phyloP scores from a whole-genome alignment of 225 moss, liverwort and hornwort species.

The Sphagnum tenellum region DNA sequence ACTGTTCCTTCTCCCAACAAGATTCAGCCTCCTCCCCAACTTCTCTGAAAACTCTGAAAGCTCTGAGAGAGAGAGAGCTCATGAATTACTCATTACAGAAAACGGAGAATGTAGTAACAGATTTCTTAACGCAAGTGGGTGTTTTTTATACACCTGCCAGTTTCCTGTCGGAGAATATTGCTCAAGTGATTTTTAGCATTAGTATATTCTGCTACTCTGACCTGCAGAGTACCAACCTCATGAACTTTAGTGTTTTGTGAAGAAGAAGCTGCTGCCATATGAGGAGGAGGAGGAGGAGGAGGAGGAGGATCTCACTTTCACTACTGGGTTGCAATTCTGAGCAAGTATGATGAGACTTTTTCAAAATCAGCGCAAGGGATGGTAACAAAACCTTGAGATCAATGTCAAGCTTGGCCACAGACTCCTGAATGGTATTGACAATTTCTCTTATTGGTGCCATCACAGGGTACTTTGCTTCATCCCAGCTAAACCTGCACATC shows the following conservation, averaged over 20 bases:
- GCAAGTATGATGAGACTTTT: too few relatives aligned
- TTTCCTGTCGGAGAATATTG: conserved; percentile 71
- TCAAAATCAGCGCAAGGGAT: not conserved
- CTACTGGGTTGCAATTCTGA: too few relatives aligned
- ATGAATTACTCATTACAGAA: too few relatives aligned
- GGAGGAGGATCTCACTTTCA: too few relatives aligned
- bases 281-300: too few relatives aligned
- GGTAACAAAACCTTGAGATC: conserved; percentile 65
- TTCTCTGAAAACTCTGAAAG: too few relatives aligned
- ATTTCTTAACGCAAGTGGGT: too few relatives aligned
- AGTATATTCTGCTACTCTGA: conserved; percentile 86
- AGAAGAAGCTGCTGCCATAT: too few relatives aligned
- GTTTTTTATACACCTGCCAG: conserved; percentile 58
- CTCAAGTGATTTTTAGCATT: conserved; percentile 79
- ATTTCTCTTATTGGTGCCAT: conserved; percentile 88
- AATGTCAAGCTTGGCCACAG: conserved; percentile 80
- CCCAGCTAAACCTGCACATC: conserved; percentile 71
- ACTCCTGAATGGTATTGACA: conserved; percentile 81
- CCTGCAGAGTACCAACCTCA: conserved; percentile 16
- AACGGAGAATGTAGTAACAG: too few relatives aligned
- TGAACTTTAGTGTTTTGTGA: not conserved
- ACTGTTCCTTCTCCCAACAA: conserved; percentile 35
- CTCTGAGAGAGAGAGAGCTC: too few relatives aligned
- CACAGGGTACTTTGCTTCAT: conserved; percentile 92
- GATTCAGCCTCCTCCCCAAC: not conserved